Evolutionary conservation across 306 rosid species (phyloP).

Genomic region (Begonia loranthoides): DNA sequence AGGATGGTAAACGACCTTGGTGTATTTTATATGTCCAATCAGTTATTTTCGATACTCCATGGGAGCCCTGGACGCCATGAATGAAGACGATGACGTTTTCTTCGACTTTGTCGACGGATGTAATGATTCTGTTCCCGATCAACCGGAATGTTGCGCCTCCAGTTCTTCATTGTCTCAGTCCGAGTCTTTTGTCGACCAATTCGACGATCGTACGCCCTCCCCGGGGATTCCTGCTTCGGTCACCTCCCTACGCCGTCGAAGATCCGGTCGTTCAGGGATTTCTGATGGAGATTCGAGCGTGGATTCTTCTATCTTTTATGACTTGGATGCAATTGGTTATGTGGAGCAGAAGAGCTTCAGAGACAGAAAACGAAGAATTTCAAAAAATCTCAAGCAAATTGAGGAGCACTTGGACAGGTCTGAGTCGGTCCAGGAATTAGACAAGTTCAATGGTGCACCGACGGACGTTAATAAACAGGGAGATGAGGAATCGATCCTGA

Average conservation of each 20-base stretch:
- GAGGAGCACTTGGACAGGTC: conserved; percentile 11
- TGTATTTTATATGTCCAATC: no score
- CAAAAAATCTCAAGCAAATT: conserved; percentile 15
- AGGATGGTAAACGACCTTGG: no score
- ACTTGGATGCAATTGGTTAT: conserved; percentile 7
- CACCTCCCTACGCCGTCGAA: conserved; percentile 30
- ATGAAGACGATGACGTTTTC: conserved; percentile 26
- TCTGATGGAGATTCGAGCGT: conserved; percentile 10
- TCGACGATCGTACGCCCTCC: not conserved
- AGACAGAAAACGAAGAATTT: conserved; percentile 3
- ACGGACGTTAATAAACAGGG: conserved; percentile 16
- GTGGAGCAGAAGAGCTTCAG: conserved; percentile 13
- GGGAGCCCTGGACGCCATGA: conserved; percentile 25
- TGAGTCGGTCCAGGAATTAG: conserved; percentile 11
- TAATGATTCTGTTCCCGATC: conserved; percentile 17
- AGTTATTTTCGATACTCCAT: conserved; percentile 11
- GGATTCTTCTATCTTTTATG: conserved; percentile 14
- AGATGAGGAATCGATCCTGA: conserved; percentile 32
- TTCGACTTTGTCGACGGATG: conserved; percentile 23
- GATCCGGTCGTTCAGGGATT: conserved; percentile 3
- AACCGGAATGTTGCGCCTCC: conserved; percentile 28
- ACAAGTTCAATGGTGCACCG: conserved; percentile 8
- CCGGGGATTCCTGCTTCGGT: conserved; percentile 13
- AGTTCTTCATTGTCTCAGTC: conserved; percentile 7
- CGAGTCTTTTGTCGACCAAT: not conserved